These are phyloP conservation scores for Prunus mongolica DNA, from an alignment of 306 rosid species.

Conservation along the genomic window DNA sequence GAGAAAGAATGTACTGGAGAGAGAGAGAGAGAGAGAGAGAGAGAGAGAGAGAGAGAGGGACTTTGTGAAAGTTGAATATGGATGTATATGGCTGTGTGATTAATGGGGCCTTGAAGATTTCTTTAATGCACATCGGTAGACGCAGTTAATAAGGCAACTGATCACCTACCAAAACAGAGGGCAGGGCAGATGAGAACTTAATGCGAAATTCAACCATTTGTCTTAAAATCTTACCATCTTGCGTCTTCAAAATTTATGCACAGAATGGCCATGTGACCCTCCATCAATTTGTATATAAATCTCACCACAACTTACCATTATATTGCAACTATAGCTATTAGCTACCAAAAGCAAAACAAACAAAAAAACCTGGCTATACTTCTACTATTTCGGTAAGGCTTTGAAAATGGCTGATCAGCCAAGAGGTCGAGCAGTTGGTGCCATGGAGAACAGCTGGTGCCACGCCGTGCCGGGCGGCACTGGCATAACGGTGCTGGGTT, in stretches of 20 bases:
- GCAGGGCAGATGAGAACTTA: neutral
- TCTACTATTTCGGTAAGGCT: no score
- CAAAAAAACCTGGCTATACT: no score
- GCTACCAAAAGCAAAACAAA: no score
- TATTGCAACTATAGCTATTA: neutral
- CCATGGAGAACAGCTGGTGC: conserved; percentile 57
- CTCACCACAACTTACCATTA: neutral
- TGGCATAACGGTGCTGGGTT: conserved; percentile 48
- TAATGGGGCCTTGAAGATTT: neutral
- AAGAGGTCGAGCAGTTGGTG: conserved; percentile 33
- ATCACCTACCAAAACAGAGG: neutral
- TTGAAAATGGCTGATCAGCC: neutral
- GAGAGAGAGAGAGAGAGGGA: neutral
- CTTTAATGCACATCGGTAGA: neutral
- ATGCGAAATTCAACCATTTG: neutral
- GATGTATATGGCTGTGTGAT: neutral
- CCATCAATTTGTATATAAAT: neutral
- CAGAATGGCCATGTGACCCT: neutral
- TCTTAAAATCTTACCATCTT: neutral
- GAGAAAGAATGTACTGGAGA: no score
- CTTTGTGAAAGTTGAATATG: neutral
- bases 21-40: no score
- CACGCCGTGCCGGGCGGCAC: conserved; percentile 54
- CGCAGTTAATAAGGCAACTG: neutral
- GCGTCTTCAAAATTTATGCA: neutral